Conservation (phyloP, 176 grass and related monocot genomes). For the Puccinellia tenuiflora region DNA sequence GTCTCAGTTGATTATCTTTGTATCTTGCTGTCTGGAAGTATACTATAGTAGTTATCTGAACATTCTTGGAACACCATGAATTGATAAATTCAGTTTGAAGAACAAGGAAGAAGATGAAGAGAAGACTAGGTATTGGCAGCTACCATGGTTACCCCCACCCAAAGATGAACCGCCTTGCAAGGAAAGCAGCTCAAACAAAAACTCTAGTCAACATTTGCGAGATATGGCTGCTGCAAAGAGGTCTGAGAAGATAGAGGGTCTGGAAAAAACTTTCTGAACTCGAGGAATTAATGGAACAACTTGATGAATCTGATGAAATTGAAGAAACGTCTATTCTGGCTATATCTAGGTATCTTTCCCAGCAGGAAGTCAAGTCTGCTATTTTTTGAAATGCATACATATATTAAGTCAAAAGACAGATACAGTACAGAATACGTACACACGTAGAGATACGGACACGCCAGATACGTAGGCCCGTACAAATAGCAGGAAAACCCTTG, state of each 20-base stretch:
- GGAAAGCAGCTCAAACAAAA: constrained; percentile 93
- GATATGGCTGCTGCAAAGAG: constrained; percentile 91
- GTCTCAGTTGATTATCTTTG: constrained; percentile 2
- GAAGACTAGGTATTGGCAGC: constrained; percentile 91
- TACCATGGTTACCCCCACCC: constrained; percentile 90
- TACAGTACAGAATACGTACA: too few species aligned
- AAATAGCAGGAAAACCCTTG: too few species aligned
- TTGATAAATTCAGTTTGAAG: constrained; percentile 48
- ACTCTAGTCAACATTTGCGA: constrained; percentile 83
- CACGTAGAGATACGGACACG: too few species aligned
- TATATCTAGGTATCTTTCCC: constrained; percentile 58
- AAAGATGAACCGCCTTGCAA: constrained; percentile 82
- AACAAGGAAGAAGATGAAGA: constrained; percentile 83
- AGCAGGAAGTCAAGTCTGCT: constrained; percentile 84
- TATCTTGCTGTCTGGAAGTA: neutral
- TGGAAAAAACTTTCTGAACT: constrained; percentile 72
- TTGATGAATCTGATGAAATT: constrained; percentile 66
- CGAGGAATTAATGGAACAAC: constrained; percentile 64
- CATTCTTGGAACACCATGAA: constrained; percentile 21
- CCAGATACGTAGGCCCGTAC: too few species aligned
- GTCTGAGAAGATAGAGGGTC: constrained; percentile 63
- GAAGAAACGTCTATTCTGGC: constrained; percentile 58
- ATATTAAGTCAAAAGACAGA: too few species aligned
- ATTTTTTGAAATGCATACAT: too few species aligned
- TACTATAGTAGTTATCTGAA: constrained; percentile 7